Evolutionary conservation across 805 yeast genomes (phyloP).

Genomic region (Kuraishia ogatae): DNA sequence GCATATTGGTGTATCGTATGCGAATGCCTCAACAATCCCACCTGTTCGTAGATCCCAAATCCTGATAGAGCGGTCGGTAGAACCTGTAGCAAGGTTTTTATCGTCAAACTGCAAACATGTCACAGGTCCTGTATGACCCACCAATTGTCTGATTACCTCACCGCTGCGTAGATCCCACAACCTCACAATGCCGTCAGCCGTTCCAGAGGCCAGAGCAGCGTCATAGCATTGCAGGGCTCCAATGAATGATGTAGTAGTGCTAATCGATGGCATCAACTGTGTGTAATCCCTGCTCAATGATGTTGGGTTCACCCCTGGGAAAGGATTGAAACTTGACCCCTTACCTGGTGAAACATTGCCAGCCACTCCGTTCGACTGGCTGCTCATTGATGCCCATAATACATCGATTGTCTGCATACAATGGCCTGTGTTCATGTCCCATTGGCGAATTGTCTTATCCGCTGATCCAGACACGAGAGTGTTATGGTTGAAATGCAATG

Average conservation of each 20-base stretch:
- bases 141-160: slow-evolving; percentile 48
- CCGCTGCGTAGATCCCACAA: slow-evolving; percentile 73
- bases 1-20: slow-evolving; percentile 47
- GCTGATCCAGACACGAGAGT: slow-evolving; percentile 62
- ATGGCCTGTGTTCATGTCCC: slow-evolving; percentile 62
- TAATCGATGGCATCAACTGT: slow-evolving; percentile 2
- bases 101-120: slow-evolving; percentile 64
- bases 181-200: slow-evolving; percentile 66
- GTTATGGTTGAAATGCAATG: slow-evolving; percentile 43
- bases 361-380: neutral
- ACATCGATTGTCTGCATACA: slow-evolving; percentile 67
- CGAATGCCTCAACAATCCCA: slow-evolving; percentile 48
- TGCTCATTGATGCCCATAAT: slow-evolving; percentile 37
- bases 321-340: neutral
- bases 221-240: slow-evolving; percentile 66
- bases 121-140: slow-evolving; percentile 65
- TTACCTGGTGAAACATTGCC: neutral
- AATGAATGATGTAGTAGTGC: slow-evolving; percentile 30
- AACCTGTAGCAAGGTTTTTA: slow-evolving; percentile 53
- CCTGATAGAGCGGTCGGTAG: slow-evolving; percentile 52
- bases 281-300: neutral
- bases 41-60: slow-evolving; percentile 74
- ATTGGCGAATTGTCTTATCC: slow-evolving; percentile 65
- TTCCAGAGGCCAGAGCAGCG: slow-evolving; percentile 74
- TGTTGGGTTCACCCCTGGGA: neutral